These are phyloP conservation scores for Beta lomatogona DNA, from an alignment of 179 eudicot genomes.

Conservation along the genomic window DNA sequence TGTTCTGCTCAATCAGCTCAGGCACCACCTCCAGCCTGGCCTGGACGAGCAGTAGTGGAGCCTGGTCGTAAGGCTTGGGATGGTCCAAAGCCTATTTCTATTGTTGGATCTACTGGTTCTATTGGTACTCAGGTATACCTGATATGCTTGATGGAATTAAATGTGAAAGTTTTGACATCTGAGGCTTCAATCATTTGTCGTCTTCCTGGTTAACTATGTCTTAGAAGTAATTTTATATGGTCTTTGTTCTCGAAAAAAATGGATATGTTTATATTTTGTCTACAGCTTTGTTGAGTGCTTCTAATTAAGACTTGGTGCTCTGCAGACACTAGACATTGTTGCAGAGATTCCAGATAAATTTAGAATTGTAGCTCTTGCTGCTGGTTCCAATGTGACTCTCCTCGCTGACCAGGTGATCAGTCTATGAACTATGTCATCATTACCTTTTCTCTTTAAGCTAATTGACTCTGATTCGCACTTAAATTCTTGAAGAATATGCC, in stretches of 20 bases:
- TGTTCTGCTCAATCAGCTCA: constrained; percentile 75
- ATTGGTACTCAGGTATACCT: constrained; percentile 92
- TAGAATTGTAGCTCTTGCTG: constrained; percentile 94
- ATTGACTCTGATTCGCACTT: background rate
- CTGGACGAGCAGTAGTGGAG: constrained; percentile 80
- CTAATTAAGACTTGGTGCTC: constrained; percentile 23
- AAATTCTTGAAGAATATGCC: background rate
- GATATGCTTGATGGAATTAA: background rate
- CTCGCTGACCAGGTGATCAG: constrained; percentile 94
- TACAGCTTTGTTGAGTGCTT: constrained; percentile 22
- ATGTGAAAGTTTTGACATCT: background rate
- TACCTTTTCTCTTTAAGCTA: background rate
- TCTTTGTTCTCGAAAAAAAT: background rate
- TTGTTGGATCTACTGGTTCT: constrained; percentile 97
- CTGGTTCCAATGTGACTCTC: constrained; percentile 98
- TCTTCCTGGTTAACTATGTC: too few species aligned
- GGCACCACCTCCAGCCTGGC: constrained; percentile 97
- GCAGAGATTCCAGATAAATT: constrained; percentile 92
- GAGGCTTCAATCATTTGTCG: background rate
- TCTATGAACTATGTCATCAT: constrained; percentile 10
- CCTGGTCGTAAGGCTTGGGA: constrained; percentile 70
- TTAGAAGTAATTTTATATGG: background rate
- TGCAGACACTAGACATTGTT: constrained; percentile 92
- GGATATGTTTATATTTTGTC: background rate
- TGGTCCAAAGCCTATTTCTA: constrained; percentile 91